These are phyloP conservation scores for Fusarium agapanthi DNA, from an alignment of 2,329 filamentous ascomycete genomes.

Conservation along the genomic window DNA sequence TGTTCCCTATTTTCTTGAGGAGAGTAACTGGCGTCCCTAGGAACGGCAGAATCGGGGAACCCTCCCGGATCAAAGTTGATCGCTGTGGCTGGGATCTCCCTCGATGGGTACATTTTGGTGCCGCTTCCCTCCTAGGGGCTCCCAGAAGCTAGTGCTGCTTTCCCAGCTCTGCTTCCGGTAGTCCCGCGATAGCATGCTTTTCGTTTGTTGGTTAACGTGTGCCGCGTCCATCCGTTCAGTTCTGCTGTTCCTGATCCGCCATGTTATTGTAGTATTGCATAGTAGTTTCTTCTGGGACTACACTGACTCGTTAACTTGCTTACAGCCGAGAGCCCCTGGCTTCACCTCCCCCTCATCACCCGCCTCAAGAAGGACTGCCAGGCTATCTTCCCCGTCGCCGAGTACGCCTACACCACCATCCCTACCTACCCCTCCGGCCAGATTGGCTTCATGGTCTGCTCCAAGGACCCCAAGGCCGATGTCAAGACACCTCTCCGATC, in stretches of 20 bases:
- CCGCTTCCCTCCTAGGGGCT: conserved; percentile 46
- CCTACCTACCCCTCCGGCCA: conserved; percentile 98
- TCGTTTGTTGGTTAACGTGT: conserved; percentile 22
- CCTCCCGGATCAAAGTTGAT: conserved; percentile 34
- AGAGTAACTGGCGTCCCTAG: conserved; percentile 51
- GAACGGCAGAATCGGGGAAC: conserved; percentile 44
- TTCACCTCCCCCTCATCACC: conserved; percentile 92
- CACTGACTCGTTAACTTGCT: conserved; percentile 26
- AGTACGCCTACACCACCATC: conserved; percentile 99
- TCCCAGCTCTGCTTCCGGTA: conserved; percentile 50
- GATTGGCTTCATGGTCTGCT: conserved; percentile 99
- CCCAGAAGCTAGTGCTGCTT: conserved; percentile 53
- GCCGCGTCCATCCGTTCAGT: conserved; percentile 10
- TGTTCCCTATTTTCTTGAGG: conserved; percentile 73
- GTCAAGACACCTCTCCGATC: conserved; percentile 84
- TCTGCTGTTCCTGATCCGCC: conserved; percentile 35
- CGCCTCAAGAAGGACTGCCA: conserved; percentile 97
- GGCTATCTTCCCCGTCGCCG: conserved; percentile 95
- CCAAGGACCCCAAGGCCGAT: conserved; percentile 87
- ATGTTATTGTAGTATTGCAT: conserved; percentile 21
- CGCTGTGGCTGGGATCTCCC: conserved; percentile 20
- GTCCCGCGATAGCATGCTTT: conserved; percentile 46
- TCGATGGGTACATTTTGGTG: conserved; percentile 40
- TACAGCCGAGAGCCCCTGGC: conserved; percentile 98
- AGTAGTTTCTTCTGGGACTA: conserved; percentile 14